These are phyloP conservation scores for Mycena floridula DNA, from an alignment of 768 basidiomycete species.

Conservation along the genomic window DNA sequence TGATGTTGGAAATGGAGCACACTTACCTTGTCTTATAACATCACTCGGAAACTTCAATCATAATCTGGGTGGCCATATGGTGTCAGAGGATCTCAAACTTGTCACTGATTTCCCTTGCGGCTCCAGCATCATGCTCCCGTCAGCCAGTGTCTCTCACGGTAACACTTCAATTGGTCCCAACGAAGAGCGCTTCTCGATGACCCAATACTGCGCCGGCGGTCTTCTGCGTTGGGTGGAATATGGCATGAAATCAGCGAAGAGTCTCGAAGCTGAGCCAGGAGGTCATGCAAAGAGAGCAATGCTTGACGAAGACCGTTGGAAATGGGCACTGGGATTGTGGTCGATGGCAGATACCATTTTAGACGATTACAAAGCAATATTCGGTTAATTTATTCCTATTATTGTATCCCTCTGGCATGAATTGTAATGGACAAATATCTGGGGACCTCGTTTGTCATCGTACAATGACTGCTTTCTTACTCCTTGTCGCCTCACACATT, in stretches of 20 bases:
- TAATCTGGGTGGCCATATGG: slow-evolving; percentile 13
- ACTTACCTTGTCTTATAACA: slow-evolving; percentile 11
- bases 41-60: slow-evolving; percentile 7
- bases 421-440: too few species aligned
- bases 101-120: slow-evolving; percentile 13
- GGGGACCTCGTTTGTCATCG: too few species aligned
- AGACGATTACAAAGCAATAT: too few species aligned
- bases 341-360: too few species aligned
- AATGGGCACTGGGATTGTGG: too few species aligned
- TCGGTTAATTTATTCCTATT: too few species aligned
- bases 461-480: too few species aligned
- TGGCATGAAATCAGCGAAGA: neutral
- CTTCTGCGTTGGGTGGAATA: slow-evolving; percentile 2
- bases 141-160: slow-evolving; percentile 3
- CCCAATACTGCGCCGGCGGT: slow-evolving; percentile 10
- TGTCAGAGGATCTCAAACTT: slow-evolving; percentile 12
- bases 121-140: slow-evolving; percentile 14
- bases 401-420: too few species aligned
- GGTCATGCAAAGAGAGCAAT: neutral
- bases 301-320: too few species aligned
- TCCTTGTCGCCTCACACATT: too few species aligned
- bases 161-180: slow-evolving; percentile 1
- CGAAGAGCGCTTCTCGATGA: slow-evolving; percentile 3
- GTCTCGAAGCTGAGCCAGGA: neutral
- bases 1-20: slow-evolving; percentile 6